Base-by-base conservation (phyloP, 2,329 filamentous ascomycete species). In the Dothistroma septosporum region DNA sequence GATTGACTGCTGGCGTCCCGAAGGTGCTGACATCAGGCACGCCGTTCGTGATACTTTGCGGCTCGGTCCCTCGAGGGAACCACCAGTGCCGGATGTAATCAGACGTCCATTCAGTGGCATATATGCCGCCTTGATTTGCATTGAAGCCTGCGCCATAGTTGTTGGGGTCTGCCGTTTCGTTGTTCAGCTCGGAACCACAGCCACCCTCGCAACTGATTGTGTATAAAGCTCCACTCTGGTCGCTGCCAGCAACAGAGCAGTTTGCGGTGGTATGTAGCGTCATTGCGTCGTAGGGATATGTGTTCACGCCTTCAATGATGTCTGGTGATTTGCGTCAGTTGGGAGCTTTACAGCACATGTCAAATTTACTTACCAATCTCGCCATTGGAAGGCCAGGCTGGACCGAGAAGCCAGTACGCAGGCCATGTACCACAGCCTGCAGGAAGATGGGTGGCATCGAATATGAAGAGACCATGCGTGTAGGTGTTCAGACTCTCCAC, bases 381-480 rank as follows among this genome's bases (percentile, higher is more conserved):
- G 37, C 73, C 73, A 19, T 66, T 57, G 35, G 61, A 62, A 5
- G 73, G 73, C 73, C 73, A 75, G 41, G 68, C 79, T 14, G 87
- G 86, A 19, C 88, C 88, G 37, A 90, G 72, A 49, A 78, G 79
- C 81, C 81, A 83, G 72, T 89, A 73, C 14, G 87, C 85, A 58
- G 88, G 88, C 65, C 88, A 91, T 24, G 84, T 81, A 24, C 89
- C 89, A 65, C 89, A 91, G 54, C 83, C 77, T 1, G 85, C 85
- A 2, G 89, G 88, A 87, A 91, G 91, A 66, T 91, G 88, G 19
- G 79, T 78, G 56, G 91, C 82, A 71, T 92, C 88, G 22, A 87
- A 79, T 56, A 92, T 85, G 68, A 91, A 85, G 8, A 91, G 81
- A 0, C 87, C 88, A 65, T 86, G 80, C 31, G 80, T 83, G 72